Percentiles rank a stretch among this genome's conserved stretches.
Conservation (phyloP, 2,329 filamentous ascomycete genomes). For the Hypoxylon sp. region DNA sequence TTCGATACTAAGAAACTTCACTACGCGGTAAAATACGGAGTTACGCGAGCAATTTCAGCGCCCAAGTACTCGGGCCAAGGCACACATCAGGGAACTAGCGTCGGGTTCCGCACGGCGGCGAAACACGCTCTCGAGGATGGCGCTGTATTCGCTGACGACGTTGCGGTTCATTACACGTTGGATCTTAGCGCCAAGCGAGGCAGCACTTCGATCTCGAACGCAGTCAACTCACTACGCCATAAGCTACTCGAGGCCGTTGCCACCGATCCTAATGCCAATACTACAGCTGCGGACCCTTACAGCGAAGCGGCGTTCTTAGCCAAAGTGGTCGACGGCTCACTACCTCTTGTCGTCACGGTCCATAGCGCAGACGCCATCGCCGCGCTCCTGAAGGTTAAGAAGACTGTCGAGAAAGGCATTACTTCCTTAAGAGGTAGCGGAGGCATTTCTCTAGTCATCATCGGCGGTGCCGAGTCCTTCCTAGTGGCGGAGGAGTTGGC, state of each 20-base stretch:
- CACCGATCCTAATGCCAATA: slow-evolving; percentile 55
- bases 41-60: slow-evolving; percentile 72
- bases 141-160: slow-evolving; percentile 69
- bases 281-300: slow-evolving; percentile 59
- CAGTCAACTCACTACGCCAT: slow-evolving; percentile 65
- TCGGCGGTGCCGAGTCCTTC: slow-evolving; percentile 75
- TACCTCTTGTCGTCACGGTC: slow-evolving; percentile 70
- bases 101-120: slow-evolving; percentile 70
- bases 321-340: slow-evolving; percentile 67
- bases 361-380: slow-evolving; percentile 76
- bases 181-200: slow-evolving; percentile 62
- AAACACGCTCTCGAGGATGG: slow-evolving; percentile 62
- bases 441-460: slow-evolving; percentile 67
- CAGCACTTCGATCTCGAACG: slow-evolving; percentile 66
- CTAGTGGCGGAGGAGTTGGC: slow-evolving; percentile 72
- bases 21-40: slow-evolving; percentile 68
- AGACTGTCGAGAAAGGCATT: slow-evolving; percentile 65
- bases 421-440: slow-evolving; percentile 36
- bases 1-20: slow-evolving; percentile 71
- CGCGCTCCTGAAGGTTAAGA: slow-evolving; percentile 71
- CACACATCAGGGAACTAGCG: slow-evolving; percentile 70
- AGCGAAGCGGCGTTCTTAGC: slow-evolving; percentile 67
- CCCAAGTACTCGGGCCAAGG: slow-evolving; percentile 62
- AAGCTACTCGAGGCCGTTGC: slow-evolving; percentile 68
- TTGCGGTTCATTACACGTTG: slow-evolving; percentile 72